Base-by-base conservation (phyloP, 331 rosid genomes). In the Erythrophleum ivorense region DNA sequence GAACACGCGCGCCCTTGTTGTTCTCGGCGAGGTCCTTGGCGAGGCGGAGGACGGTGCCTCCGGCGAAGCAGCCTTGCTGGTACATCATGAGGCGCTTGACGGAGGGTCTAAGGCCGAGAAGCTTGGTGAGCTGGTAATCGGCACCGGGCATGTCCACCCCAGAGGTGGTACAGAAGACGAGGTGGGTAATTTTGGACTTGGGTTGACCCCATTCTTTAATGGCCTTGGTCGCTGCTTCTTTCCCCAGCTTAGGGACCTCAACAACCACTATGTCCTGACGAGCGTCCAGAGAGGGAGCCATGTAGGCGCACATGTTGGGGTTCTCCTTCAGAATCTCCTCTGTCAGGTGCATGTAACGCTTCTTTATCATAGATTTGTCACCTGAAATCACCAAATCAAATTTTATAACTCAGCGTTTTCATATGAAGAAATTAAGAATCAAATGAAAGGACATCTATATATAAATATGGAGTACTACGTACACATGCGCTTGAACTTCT, bases 401-500 rank as follows among this genome's bases (percentile, higher is more conserved):
- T 3, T 43, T 24, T 14, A 57, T 9, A 33, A 57, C 19, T 21
- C 7, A 21, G 3, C 48, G 48, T 43, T 55, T 57, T n/a, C 62
- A 2, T 7, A 10, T 2, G 31, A 3, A 38, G 41, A 6, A 38
- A 43, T 43, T 5, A 57, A 24, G 65, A 59, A 59, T 59, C 2
- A 59, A 10, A 33, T 21, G 34, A 9, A 7, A 1, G 13, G 46
- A 38, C 0, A 50, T 9, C 9, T 46, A 46, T 46, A 9, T 9
- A 46, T 57, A 7, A 8, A n/a, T 57, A 5, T 31, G 11, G 1
- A 43, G 14, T 48, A 9, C 14, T 13, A 69, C 75, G n/a, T 76
- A 76, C 80, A 76, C 80, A 76, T 76, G 59, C 80, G 80, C 72
- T 62, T 62, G 80, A 76, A 76, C 48, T 76, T 76, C 31, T 76